These are phyloP conservation scores for Aspergillus vadensis DNA, from an alignment of 2,329 filamentous ascomycete species.

Conservation along the genomic window DNA sequence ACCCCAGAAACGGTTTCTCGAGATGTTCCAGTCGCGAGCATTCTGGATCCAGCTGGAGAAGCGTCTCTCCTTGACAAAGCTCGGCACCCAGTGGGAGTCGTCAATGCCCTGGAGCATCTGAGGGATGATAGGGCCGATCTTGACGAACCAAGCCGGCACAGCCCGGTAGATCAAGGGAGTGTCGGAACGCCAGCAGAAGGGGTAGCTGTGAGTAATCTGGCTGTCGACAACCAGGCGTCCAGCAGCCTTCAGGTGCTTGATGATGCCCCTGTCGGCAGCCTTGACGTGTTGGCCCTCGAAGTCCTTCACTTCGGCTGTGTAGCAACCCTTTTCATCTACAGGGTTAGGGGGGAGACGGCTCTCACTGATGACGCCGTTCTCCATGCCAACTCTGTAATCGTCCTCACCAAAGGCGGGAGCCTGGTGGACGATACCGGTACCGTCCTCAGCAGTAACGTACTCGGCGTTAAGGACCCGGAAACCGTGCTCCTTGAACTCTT, in stretches of 20 bases:
- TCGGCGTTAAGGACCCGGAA: slow-evolving; percentile 81
- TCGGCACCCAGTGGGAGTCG: slow-evolving; percentile 87
- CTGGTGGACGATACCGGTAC: slow-evolving; percentile 93
- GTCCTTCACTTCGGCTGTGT: slow-evolving; percentile 74
- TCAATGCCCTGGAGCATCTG: slow-evolving; percentile 91
- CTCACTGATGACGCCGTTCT: slow-evolving; percentile 75
- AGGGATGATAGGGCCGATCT: slow-evolving; percentile 78
- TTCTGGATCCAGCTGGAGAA: slow-evolving; percentile 91
- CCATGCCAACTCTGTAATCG: slow-evolving; percentile 82
- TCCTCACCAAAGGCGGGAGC: slow-evolving; percentile 93
- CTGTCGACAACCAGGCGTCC: slow-evolving; percentile 81
- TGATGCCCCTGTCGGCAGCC: slow-evolving; percentile 87
- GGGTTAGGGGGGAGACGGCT: slow-evolving; percentile 82
- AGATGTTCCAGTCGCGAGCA: slow-evolving; percentile 93
- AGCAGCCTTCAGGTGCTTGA: slow-evolving; percentile 78
- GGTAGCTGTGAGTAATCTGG: slow-evolving; percentile 87
- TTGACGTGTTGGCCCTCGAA: slow-evolving; percentile 90
- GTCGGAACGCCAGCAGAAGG: slow-evolving; percentile 93
- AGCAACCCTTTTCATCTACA: slow-evolving; percentile 80
- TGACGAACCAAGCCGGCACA: slow-evolving; percentile 93
- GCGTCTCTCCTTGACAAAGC: slow-evolving; percentile 84
- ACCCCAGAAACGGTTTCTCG: slow-evolving; percentile 92
- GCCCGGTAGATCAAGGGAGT: slow-evolving; percentile 91
- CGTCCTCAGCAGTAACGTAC: slow-evolving; percentile 87
- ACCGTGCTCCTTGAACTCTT: slow-evolving; percentile 80